Base-by-base conservation (phyloP, 1,284 basidiomycete genomes). In the Exsudoporus floridanus region DNA sequence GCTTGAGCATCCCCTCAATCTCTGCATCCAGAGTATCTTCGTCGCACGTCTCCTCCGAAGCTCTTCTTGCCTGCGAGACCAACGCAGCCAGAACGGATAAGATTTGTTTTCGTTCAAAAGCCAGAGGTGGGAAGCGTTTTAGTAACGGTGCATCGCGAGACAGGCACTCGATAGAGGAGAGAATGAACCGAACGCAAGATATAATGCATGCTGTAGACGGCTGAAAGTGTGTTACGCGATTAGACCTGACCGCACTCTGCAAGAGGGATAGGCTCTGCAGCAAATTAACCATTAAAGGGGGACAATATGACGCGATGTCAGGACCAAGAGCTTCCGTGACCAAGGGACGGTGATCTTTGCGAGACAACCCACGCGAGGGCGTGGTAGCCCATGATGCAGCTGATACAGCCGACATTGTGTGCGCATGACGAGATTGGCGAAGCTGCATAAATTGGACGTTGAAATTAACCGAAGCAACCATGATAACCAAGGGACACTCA, bases 191-290 rank as follows among this genome's bases (percentile, higher is more conserved):
- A 35, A 99, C 93, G 49, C 92, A 92, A 4, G 93, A 94, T 61
- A 99, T 96, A 59, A 98, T 90, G 66, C 88, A 94, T 7, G 88
- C 88, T 2, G 89, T 88, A 3, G 88, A 86, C 18, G 89, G 88
- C 63, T 90, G 87, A 62, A 90, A 94, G 70, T 94, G 92, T 1
- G 84, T 73, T n/a, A 84, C 73, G 28, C 91, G 83, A 59, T 86
- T 85, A 27, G 84, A 78, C 21, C 84, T 80, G 18, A 94, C 92
- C 1, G 94, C 91, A 48, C 82, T 88, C 63, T 94, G 89, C 21
- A 98, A 79, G 21, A 98, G 77, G 5, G 90, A 87, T 37, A 98
- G 78, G 16, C 90, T 90, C 60, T 95, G 92, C 8, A 91, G 76
- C 43, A 97, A 82, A 13, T 90, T 84, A 28, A 83, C 74, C 83